Conservation (phyloP, 306 rosid genomes). For the Acacia acuminata region DNA sequence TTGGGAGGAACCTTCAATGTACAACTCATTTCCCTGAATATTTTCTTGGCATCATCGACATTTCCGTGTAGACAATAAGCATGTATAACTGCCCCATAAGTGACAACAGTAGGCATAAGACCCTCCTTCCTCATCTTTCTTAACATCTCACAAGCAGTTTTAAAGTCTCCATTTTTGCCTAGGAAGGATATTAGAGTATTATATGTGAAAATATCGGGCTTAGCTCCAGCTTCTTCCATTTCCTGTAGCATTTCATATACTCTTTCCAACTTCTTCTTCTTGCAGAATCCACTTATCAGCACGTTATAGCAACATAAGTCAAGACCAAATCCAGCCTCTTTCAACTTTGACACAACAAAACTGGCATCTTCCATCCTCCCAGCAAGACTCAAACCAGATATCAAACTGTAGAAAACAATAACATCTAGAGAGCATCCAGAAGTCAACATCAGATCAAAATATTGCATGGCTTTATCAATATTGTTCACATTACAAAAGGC, state of each 20-base stretch:
- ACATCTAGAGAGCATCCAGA: slow-evolving; percentile 68
- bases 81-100: slow-evolving; percentile 74
- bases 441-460: slow-evolving; percentile 59
- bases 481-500: slow-evolving; percentile 78
- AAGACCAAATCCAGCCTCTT: slow-evolving; percentile 64
- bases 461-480: slow-evolving; percentile 62
- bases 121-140: slow-evolving; percentile 63
- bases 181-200: slow-evolving; percentile 70
- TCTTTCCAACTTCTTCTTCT: slow-evolving; percentile 58
- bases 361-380: slow-evolving; percentile 85
- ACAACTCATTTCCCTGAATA: slow-evolving; percentile 56
- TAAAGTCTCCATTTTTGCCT: slow-evolving; percentile 58
- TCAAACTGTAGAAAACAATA: slow-evolving; percentile 59
- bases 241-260: slow-evolving; percentile 58
- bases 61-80: slow-evolving; percentile 62
- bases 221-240: slow-evolving; percentile 65
- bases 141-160: slow-evolving; percentile 44
- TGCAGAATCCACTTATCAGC: slow-evolving; percentile 70
- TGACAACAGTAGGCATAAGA: slow-evolving; percentile 56
- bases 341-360: slow-evolving; percentile 58
- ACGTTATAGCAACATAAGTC: slow-evolving; percentile 64
- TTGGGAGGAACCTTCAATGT: slow-evolving; percentile 50
- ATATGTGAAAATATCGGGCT: slow-evolving; percentile 69
- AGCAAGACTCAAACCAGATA: slow-evolving; percentile 70
- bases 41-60: slow-evolving; percentile 56